Evolutionary conservation across 2,329 filamentous ascomycete species (phyloP).

Genomic region (Cladophialophora chaetospira): DNA sequence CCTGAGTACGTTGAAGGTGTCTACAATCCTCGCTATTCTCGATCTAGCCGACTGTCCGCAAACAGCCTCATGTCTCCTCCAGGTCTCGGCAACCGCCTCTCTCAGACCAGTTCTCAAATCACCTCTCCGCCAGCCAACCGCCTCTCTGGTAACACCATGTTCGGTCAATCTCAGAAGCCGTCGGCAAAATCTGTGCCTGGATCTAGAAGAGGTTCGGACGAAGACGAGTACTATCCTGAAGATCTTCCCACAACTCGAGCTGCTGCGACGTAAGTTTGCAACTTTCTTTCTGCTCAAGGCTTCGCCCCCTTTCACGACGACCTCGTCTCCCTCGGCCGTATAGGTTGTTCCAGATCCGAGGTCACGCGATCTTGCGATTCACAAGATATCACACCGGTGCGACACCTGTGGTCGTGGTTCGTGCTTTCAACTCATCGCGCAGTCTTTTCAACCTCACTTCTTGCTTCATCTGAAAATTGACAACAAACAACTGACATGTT

Average conservation of each 20-base stretch:
- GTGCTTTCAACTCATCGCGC: slow-evolving; percentile 9
- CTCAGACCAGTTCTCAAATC: slow-evolving; percentile 75
- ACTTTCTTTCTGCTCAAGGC: background rate
- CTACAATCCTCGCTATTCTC: slow-evolving; percentile 77
- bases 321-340: background rate
- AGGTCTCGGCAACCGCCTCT: slow-evolving; percentile 71
- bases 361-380: slow-evolving; percentile 10
- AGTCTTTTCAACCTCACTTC: slow-evolving; percentile 1
- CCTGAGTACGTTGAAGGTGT: slow-evolving; percentile 85
- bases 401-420: background rate
- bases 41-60: slow-evolving; percentile 84
- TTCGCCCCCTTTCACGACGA: background rate
- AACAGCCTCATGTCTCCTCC: slow-evolving; percentile 83
- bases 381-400: background rate
- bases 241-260: slow-evolving; percentile 65
- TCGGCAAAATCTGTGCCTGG: slow-evolving; percentile 84
- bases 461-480: slow-evolving; percentile 3
- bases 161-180: slow-evolving; percentile 53
- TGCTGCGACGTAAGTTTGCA: slow-evolving; percentile 72
- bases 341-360: background rate
- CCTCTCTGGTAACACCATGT: slow-evolving; percentile 50
- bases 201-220: slow-evolving; percentile 85
- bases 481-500: slow-evolving; percentile 24
- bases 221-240: slow-evolving; percentile 76
- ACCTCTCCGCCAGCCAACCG: slow-evolving; percentile 73